These are phyloP conservation scores for Penicillium turbatum DNA, from an alignment of 495 filamentous ascomycete genomes.

Conservation along the genomic window DNA sequence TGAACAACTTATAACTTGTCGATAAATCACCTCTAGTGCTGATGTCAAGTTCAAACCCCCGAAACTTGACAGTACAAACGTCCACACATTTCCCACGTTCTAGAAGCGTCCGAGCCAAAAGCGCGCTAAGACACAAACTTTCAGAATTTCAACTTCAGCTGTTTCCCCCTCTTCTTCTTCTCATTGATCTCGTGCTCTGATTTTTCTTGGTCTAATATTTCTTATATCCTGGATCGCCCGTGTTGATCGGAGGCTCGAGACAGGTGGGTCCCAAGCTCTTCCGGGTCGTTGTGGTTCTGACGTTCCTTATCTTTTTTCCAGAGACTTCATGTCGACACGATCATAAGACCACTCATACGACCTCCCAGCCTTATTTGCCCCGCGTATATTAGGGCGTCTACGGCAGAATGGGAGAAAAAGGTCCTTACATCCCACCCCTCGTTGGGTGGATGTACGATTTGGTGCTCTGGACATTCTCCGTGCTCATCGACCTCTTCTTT, in stretches of 20 bases:
- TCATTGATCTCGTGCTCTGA: conserved; percentile 1
- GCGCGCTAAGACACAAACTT: conserved; percentile 19
- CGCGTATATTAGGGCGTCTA: background rate
- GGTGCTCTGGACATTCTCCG: conserved; percentile 75
- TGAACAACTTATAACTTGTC: too few relatives aligned
- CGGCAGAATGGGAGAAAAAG: conserved; percentile 29
- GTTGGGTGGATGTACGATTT: conserved; percentile 75
- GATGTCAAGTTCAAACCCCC: too few relatives aligned
- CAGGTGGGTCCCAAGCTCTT: background rate
- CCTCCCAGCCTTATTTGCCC: background rate
- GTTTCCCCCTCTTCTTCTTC: background rate
- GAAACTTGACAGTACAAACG: background rate
- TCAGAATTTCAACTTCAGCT: conserved; percentile 8
- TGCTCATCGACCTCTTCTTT: conserved; percentile 93
- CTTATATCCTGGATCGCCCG: background rate
- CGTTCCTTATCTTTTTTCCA: background rate
- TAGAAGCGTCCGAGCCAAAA: conserved; percentile 27
- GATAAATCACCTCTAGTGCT: too few relatives aligned
- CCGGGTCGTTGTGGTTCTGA: background rate
- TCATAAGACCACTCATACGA: background rate
- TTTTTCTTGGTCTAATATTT: background rate
- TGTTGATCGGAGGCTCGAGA: background rate
- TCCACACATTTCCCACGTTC: conserved; percentile 1
- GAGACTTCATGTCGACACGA: conserved; percentile 21
- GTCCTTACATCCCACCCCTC: conserved; percentile 63